Evolutionary conservation across 306 rosid genomes (phyloP).

Genomic region (Argentina anserina): DNA sequence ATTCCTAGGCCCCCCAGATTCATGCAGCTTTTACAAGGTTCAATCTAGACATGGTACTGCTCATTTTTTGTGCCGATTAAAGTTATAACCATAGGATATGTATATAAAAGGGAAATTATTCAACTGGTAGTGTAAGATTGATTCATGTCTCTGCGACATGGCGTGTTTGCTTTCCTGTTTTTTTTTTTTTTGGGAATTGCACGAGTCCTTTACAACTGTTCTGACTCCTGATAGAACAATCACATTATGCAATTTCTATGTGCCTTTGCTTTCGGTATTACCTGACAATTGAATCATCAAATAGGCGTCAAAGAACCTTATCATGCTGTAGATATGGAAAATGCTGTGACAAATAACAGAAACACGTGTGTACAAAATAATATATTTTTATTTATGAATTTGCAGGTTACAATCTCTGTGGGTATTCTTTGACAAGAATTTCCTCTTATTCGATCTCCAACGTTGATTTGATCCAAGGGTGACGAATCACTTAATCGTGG

Average conservation of each 20-base stretch:
- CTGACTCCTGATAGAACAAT: not conserved
- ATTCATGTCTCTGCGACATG: not conserved
- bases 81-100: not conserved
- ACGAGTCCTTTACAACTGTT: not conserved
- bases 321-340: too few species aligned
- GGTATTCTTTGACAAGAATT: too few species aligned
- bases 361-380: too few species aligned
- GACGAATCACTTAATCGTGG: too few species aligned
- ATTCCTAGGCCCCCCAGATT: constrained; percentile 83
- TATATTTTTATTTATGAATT: too few species aligned
- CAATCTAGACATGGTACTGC: constrained; percentile 62
- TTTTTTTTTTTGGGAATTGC: not conserved
- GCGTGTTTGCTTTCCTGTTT: not conserved
- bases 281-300: too few species aligned
- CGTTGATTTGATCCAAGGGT: too few species aligned
- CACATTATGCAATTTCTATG: not conserved
- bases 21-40: constrained; percentile 31
- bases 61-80: not conserved
- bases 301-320: not conserved
- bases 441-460: too few species aligned
- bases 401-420: too few species aligned
- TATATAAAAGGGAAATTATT: not conserved
- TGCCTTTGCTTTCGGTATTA: not conserved
- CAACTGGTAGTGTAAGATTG: not conserved
- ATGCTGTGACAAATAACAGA: too few species aligned